Evolutionary conservation across 2,329 filamentous ascomycete genomes (phyloP), one percentile per base, ranked within the genome.

Genomic region (Fusarium compactum): DNA sequence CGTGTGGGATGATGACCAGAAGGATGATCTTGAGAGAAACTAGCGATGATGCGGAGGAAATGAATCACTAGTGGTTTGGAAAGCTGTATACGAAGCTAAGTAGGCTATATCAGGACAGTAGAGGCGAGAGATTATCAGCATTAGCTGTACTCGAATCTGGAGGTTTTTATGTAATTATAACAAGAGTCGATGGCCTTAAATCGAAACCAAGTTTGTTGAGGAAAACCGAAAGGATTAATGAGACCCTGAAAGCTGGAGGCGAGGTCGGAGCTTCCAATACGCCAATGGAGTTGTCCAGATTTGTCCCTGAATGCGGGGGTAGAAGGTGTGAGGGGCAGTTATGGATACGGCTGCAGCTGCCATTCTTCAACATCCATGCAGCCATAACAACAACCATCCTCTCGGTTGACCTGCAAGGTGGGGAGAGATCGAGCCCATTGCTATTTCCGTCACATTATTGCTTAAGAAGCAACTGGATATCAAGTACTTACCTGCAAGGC

Each of bases 251-350:
- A 55, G 20, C 54, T 68, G 43, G 47, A 67, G 56, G 62, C 53
- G 46, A 58, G 34, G 27, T 56, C 50, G 45, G n/a, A 53, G 29
- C 18, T 24, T 45, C 46, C 47, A 41, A 43, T 53, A 32, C 16
- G 18, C 73, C 67, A 75, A 75, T 74, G 27, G 64, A 38, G 24
- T 30, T 18, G 20, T 47, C 20, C 29, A 44, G 27, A 57, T 34
- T 32, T 48, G 50, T 73, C 73, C 73, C 73, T 63, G 61, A 75
- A 73, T 75, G 73, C 73, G 71, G 71, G 72, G n/a, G 45, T 25
- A 20, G 11, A 54, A 44, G 51, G 25, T 30, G 51, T 59, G 58
- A 16, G 72, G 72, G 70, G 67, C 65, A 67, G 29, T 24, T 25
- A 44, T 24, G 47, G 29, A 11, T n/a, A 20, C 12, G 18, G n/a